phyloP scores from a whole-genome alignment of 1,284 basidiomycete species.

The Trametes pubescens region DNA sequence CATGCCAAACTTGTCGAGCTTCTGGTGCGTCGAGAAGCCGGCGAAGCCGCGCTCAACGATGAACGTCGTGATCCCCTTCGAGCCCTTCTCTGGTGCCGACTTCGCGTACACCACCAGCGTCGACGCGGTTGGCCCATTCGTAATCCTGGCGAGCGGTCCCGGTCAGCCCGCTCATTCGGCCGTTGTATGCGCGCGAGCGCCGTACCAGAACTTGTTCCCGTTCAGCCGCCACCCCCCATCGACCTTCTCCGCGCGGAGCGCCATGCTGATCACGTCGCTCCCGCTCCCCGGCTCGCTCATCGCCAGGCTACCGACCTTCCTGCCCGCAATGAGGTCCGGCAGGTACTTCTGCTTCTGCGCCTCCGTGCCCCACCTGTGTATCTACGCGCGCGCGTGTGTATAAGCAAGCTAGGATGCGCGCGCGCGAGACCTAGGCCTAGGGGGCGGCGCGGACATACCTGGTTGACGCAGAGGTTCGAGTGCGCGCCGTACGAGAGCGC shows the following conservation, averaged over 20 bases:
- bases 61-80: slow-evolving; percentile 94
- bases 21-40: slow-evolving; percentile 91
- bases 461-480: slow-evolving; percentile 91
- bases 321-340: slow-evolving; percentile 83
- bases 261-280: slow-evolving; percentile 95
- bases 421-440: neutral
- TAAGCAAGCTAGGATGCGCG: neutral
- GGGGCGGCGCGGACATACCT: slow-evolving; percentile 28
- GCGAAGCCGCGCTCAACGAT: slow-evolving; percentile 83
- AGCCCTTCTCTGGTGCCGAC: slow-evolving; percentile 78
- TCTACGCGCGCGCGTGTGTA: slow-evolving; percentile 49
- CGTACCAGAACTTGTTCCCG: slow-evolving; percentile 93
- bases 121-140: slow-evolving; percentile 90
- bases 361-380: slow-evolving; percentile 87
- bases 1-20: slow-evolving; percentile 97
- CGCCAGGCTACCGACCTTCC: slow-evolving; percentile 88
- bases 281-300: slow-evolving; percentile 95
- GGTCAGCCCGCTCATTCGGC: neutral
- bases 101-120: slow-evolving; percentile 96
- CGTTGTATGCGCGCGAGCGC: neutral
- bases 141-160: slow-evolving; percentile 93
- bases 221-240: slow-evolving; percentile 82
- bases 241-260: slow-evolving; percentile 79
- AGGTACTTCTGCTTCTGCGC: slow-evolving; percentile 91
- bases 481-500: slow-evolving; percentile 95